Evolutionary conservation across 2,329 filamentous ascomycete species (phyloP), one percentile per base, ranked within the genome.

Genomic region (Calonectria honghensis): DNA sequence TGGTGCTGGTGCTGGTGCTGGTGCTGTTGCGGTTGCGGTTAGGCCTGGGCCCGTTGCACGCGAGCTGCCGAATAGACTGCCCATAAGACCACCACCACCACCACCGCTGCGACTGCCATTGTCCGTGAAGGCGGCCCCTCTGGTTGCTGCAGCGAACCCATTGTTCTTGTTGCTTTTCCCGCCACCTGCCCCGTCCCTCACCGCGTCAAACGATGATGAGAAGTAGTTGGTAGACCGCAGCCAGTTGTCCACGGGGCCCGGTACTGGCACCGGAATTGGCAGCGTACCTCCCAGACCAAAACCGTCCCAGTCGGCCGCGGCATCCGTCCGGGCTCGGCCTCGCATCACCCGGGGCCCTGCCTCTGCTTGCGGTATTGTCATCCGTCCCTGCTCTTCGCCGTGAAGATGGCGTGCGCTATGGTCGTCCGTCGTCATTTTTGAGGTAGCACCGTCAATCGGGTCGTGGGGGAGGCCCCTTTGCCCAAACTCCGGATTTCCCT

Each of bases 401-500:
- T 67, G 50, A 18, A 54, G 35, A 51, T 29, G 29, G 45, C 29
- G n/a, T 31, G 35, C 16, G 54, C 27, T 41, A 45, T 37, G 11
- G 39, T 48, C 39, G 51, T 73, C 39, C 16, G 31, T 67, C 51
- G 32, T 48, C 51, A 67, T 59, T 20, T 54, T 59, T n/a, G 66
- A 31, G 41, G 67, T 67, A 52, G 51, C 52, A 52, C 41, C 51
- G 48, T 32, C 71, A 35, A 51, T 32, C 32, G 59, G 51, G 29
- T 67, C 57, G 29, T 68, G 48, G 51, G 70, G 69, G 57, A 50
- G 39, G 31, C 74, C 63, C 74, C 77, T 69, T 70, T 45, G 73
- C 32, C 68, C 72, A 66, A 70, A 63, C 54, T 78, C 76, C 77
- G 73, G 51, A 77, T 79, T 80, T 77, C 73, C 78, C 71, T 82